These are phyloP conservation scores for Alternaria viburni DNA, from an alignment of 2,329 filamentous ascomycete genomes.

Conservation along the genomic window DNA sequence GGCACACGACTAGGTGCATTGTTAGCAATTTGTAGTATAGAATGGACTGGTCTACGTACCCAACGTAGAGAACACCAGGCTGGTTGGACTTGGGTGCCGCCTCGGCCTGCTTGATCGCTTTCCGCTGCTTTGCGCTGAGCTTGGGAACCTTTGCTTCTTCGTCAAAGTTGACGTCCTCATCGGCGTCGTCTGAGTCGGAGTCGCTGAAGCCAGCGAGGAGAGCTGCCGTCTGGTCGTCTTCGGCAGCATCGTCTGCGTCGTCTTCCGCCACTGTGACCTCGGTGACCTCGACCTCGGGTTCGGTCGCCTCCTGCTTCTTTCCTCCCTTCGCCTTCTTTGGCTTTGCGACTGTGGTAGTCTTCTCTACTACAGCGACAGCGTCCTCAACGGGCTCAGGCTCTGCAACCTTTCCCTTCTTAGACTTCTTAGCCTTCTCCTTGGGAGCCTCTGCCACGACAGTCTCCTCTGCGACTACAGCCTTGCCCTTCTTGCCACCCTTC, in stretches of 20 bases:
- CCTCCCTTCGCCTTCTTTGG: slow-evolving; percentile 23
- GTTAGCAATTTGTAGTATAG: background rate
- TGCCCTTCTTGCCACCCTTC: slow-evolving; percentile 26
- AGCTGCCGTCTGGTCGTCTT: slow-evolving; percentile 58
- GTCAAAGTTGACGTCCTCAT: slow-evolving; percentile 45
- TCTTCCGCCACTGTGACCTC: slow-evolving; percentile 17
- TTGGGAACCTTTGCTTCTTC: slow-evolving; percentile 42
- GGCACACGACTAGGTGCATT: slow-evolving; percentile 71
- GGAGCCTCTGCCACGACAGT: slow-evolving; percentile 14
- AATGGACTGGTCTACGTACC: slow-evolving; percentile 51
- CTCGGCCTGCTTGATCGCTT: slow-evolving; percentile 58
- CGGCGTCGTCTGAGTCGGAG: slow-evolving; percentile 49
- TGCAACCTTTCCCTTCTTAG: slow-evolving; percentile 24
- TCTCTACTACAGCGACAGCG: slow-evolving; percentile 8
- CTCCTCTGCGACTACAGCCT: slow-evolving; percentile 14
- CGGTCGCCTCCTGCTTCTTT: slow-evolving; percentile 23
- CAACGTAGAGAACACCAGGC: slow-evolving; percentile 86
- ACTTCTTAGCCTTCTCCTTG: slow-evolving; percentile 29
- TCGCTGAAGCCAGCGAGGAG: slow-evolving; percentile 59
- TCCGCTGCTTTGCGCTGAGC: slow-evolving; percentile 39
- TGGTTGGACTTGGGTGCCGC: slow-evolving; percentile 60
- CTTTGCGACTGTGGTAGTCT: slow-evolving; percentile 18
- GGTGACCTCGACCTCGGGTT: slow-evolving; percentile 19
- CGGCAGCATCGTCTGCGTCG: slow-evolving; percentile 27
- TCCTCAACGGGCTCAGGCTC: slow-evolving; percentile 22